These are phyloP conservation scores for Ceratocystis lukuohia DNA, from an alignment of 2,329 filamentous ascomycete genomes.

Conservation along the genomic window DNA sequence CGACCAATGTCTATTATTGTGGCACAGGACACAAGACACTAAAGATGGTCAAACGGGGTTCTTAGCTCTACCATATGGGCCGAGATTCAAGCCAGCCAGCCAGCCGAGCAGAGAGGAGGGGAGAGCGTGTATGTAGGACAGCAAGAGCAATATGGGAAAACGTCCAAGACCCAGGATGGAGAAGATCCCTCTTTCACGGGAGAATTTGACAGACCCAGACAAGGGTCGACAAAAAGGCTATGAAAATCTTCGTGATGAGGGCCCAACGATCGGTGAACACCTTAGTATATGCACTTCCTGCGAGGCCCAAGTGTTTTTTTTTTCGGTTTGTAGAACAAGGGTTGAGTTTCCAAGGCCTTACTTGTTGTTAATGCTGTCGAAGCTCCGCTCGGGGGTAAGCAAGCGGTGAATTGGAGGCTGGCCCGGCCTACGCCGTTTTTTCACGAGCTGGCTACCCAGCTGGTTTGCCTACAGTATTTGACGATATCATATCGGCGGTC, in stretches of 20 bases:
- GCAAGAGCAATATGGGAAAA: background rate
- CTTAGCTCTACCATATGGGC: no score
- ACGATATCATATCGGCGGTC: background rate
- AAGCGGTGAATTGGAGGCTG: no score
- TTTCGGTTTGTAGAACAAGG: background rate
- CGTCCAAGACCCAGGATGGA: background rate
- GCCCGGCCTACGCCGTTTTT: no score
- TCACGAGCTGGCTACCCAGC: no score
- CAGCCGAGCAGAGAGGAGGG: no score
- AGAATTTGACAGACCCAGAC: background rate
- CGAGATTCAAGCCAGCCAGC: no score
- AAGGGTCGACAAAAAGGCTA: background rate
- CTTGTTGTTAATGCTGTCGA: no score
- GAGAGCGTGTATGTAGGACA: background rate
- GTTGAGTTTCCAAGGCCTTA: background rate
- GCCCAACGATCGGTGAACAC: background rate
- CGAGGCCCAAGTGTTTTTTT: no score
- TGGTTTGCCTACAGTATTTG: background rate
- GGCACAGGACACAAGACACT: background rate
- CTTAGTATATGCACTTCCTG: background rate
- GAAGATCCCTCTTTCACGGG: background rate
- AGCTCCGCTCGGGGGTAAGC: no score
- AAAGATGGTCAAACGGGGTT: no score
- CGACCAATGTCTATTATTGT: background rate
- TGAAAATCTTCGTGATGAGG: background rate